A percentile compares a stretch with the other conserved stretches of the same genome.
Evolutionary conservation across 2,329 filamentous ascomycete species (phyloP).

Genomic region (Trichoderma cornu-damae): DNA sequence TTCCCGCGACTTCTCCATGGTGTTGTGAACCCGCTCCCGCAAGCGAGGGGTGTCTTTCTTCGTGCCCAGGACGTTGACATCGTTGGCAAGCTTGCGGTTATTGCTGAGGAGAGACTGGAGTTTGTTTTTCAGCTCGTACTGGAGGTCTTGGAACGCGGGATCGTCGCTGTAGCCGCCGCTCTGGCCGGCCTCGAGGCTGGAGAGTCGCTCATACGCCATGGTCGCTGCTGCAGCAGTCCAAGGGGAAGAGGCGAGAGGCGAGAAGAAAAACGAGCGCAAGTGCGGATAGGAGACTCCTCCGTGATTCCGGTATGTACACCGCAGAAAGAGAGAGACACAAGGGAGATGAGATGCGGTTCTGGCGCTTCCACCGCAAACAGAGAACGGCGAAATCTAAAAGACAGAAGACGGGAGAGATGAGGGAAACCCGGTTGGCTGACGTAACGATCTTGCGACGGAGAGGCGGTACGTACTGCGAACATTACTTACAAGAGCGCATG

Average conservation of each 20-base stretch:
- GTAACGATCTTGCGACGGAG: constrained; percentile 25
- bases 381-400: constrained; percentile 3
- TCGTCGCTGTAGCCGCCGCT: constrained; percentile 79
- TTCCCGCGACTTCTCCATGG: constrained; percentile 78
- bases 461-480: constrained; percentile 5
- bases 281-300: not conserved
- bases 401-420: not conserved
- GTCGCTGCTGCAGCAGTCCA: not conserved
- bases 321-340: not conserved
- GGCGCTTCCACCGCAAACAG: constrained; percentile 14
- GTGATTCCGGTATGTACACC: not conserved
- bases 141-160: constrained; percentile 81
- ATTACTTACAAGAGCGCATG: constrained; percentile 16
- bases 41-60: constrained; percentile 87
- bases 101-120: constrained; percentile 85
- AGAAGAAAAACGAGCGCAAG: not conserved
- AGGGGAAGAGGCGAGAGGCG: not conserved
- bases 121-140: constrained; percentile 77
- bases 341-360: constrained; percentile 7
- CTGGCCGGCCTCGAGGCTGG: constrained; percentile 72
- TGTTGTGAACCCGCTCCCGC: constrained; percentile 81
- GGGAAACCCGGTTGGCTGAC: constrained; percentile 18
- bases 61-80: constrained; percentile 81
- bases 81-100: constrained; percentile 76
- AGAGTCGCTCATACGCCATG: constrained; percentile 92